phyloP scores from a whole-genome alignment of 768 basidiomycete genomes.

The Myochromella boudieri region DNA sequence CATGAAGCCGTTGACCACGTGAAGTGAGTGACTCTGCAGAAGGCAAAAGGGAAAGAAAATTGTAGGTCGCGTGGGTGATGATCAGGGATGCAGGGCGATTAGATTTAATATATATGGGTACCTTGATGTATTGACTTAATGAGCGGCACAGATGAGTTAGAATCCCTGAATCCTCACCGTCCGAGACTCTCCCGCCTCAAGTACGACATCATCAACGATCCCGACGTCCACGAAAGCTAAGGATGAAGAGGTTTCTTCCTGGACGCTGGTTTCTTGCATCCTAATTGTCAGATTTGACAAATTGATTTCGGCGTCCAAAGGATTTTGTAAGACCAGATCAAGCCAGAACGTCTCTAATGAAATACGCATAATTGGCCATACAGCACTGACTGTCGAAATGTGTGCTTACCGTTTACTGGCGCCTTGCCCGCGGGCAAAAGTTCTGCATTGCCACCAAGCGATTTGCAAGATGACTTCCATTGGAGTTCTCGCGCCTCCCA shows the following conservation, averaged over 20 bases:
- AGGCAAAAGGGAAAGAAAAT: constrained; percentile 75
- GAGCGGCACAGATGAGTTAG: background rate
- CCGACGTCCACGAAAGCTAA: constrained; percentile 54
- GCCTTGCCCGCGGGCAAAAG: constrained; percentile 59
- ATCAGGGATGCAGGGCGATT: constrained; percentile 49
- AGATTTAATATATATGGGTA: constrained; percentile 64
- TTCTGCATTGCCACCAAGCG: constrained; percentile 49
- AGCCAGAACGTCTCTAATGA: constrained; percentile 73
- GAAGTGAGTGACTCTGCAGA: constrained; percentile 62
- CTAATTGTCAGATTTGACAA: constrained; percentile 60
- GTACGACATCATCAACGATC: constrained; percentile 55
- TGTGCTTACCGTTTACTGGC: constrained; percentile 56
- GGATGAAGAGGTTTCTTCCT: constrained; percentile 28
- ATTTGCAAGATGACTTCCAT: constrained; percentile 64
- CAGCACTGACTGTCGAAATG: background rate
- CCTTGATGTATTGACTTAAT: constrained; percentile 38
- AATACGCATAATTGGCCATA: constrained; percentile 5
- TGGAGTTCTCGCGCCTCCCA: constrained; percentile 69
- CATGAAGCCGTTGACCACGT: constrained; percentile 76
- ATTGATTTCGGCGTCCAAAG: constrained; percentile 71
- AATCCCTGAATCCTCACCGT: constrained; percentile 42
- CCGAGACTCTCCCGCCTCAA: constrained; percentile 64
- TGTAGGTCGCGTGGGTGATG: constrained; percentile 58
- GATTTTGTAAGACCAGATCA: constrained; percentile 69
- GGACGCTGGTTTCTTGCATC: constrained; percentile 39